A percentile compares a stretch with the other conserved stretches of the same genome.
These are phyloP conservation scores for Aspergillus sp. DNA, from an alignment of 2,329 filamentous ascomycete genomes.

Conservation along the genomic window DNA sequence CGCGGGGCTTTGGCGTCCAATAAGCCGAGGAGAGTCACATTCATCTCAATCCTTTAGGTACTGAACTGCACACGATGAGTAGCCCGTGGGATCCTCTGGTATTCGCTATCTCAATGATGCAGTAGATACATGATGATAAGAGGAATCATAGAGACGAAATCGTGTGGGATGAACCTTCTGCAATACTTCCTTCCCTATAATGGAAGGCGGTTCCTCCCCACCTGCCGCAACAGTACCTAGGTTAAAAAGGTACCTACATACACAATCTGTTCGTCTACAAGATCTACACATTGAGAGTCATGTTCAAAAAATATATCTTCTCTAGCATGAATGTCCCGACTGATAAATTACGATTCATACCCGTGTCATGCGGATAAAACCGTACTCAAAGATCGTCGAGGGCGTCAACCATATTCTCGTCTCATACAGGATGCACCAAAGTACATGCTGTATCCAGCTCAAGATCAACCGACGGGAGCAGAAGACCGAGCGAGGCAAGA, in stretches of 20 bases:
- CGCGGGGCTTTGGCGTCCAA: background rate
- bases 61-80: too few relatives aligned
- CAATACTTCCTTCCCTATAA: too few relatives aligned
- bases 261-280: background rate
- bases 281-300: background rate
- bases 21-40: background rate
- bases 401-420: constrained; percentile 42
- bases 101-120: too few relatives aligned
- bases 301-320: background rate
- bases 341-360: constrained; percentile 47
- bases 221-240: too few relatives aligned
- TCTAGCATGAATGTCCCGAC: constrained; percentile 33
- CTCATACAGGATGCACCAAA: constrained; percentile 39
- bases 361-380: constrained; percentile 38
- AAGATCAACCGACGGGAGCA: constrained; percentile 35
- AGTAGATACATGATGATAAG: too few relatives aligned
- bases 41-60: too few relatives aligned
- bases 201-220: too few relatives aligned
- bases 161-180: too few relatives aligned
- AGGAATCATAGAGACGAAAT: too few relatives aligned
- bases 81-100: too few relatives aligned
- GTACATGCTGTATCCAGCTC: constrained; percentile 39
- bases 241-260: too few relatives aligned
- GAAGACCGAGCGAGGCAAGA: constrained; percentile 54
- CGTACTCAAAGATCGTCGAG: constrained; percentile 54